Conservation (phyloP, 2,329 filamentous ascomycete species). For the Pseudogymnoascus sp. region DNA sequence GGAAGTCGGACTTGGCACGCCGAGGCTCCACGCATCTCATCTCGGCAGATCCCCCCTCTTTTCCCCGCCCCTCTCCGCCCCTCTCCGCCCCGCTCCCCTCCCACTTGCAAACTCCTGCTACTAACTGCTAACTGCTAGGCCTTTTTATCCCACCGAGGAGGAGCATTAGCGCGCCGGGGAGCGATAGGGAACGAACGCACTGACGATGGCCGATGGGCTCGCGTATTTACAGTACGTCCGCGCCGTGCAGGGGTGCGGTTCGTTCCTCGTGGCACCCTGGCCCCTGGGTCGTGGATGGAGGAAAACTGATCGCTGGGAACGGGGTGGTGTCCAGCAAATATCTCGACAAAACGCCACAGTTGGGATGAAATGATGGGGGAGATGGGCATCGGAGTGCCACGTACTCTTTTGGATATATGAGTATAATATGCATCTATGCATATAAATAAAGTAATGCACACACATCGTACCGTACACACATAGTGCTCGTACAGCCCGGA, state of each 20-base stretch:
- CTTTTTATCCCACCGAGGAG: not conserved
- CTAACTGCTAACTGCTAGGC: not conserved
- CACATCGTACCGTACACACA: not conserved
- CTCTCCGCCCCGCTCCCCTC: too few species aligned
- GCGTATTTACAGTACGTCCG: not conserved
- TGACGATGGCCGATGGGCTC: not conserved
- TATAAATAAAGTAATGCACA: conserved; percentile 3
- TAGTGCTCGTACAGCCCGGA: not conserved
- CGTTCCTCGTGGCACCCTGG: not conserved
- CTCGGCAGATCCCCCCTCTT: not conserved
- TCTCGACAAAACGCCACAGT: not conserved
- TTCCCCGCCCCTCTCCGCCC: not conserved
- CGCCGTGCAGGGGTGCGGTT: not conserved
- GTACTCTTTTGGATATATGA: not conserved
- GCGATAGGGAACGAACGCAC: not conserved
- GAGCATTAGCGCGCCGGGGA: not conserved
- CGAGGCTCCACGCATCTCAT: not conserved
- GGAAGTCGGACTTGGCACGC: not conserved
- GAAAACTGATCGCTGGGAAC: not conserved
- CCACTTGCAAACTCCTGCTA: not conserved
- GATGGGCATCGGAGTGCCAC: not conserved
- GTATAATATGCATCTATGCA: not conserved
- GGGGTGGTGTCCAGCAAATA: not conserved
- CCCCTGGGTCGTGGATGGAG: not conserved
- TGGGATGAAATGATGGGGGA: not conserved